These are phyloP conservation scores for Sarocladiaceae sp. DNA, from an alignment of 2,329 filamentous ascomycete species.

Conservation along the genomic window DNA sequence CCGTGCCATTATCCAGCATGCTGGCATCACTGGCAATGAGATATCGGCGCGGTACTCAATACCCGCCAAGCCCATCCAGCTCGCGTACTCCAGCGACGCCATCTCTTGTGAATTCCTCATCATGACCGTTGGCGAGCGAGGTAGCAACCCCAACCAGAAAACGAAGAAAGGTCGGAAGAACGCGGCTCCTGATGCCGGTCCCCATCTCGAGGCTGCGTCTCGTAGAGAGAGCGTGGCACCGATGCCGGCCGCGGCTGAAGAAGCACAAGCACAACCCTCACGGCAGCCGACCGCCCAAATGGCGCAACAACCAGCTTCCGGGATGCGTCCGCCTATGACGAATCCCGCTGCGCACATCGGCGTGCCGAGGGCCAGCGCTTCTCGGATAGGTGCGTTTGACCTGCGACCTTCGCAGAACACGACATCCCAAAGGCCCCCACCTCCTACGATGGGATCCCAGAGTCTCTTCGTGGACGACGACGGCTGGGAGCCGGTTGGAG, in stretches of 20 bases:
- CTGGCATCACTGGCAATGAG: conserved; percentile 60
- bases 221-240: conserved; percentile 36
- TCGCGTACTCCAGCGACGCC: conserved; percentile 63
- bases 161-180: conserved; percentile 38
- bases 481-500: conserved; percentile 62
- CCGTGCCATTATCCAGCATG: conserved; percentile 70
- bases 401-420: conserved; percentile 36
- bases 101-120: conserved; percentile 71
- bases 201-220: conserved; percentile 41
- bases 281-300: conserved; percentile 8
- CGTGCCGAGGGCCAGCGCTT: conserved; percentile 27
- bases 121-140: conserved; percentile 70
- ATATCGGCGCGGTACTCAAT: conserved; percentile 64
- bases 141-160: conserved; percentile 40
- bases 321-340: conserved; percentile 18
- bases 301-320: conserved; percentile 18
- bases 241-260: conserved; percentile 23
- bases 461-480: conserved; percentile 68
- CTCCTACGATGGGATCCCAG: conserved; percentile 55
- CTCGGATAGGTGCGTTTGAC: conserved; percentile 33
- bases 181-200: conserved; percentile 23
- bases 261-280: conserved; percentile 15
- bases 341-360: conserved; percentile 27
- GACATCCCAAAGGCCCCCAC: conserved; percentile 42
- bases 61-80: conserved; percentile 64